phyloP scores from a whole-genome alignment of 495 filamentous ascomycete species.

The Neurospora hispaniola region DNA sequence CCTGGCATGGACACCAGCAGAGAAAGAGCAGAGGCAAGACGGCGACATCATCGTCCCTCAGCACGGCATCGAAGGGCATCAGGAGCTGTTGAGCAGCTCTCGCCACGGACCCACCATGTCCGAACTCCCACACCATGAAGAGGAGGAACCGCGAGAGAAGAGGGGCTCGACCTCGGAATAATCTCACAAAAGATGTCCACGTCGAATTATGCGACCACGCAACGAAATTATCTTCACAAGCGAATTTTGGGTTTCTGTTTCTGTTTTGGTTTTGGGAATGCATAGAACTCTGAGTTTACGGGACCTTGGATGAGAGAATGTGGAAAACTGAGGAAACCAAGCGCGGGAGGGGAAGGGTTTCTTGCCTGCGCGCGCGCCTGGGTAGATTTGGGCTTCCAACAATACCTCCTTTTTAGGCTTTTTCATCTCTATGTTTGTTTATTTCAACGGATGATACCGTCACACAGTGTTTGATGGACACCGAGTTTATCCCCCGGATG shows the following conservation, averaged over 20 bases:
- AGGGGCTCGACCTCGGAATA: background rate
- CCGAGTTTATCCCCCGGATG: conserved; percentile 2
- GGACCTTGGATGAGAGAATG: background rate
- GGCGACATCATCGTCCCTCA: conserved; percentile 57
- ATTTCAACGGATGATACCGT: background rate
- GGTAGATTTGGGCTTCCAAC: background rate
- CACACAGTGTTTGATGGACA: background rate
- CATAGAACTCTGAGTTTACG: background rate
- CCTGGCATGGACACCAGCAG: conserved; percentile 90
- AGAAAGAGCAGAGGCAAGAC: conserved; percentile 55
- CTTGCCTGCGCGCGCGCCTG: background rate
- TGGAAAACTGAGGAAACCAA: background rate
- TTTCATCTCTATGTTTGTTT: background rate
- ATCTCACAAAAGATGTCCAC: background rate
- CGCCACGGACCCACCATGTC: conserved; percentile 2
- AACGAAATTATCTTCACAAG: background rate
- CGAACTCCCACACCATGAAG: background rate
- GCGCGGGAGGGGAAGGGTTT: background rate
- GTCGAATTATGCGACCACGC: background rate
- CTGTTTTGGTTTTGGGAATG: background rate
- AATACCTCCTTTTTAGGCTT: background rate
- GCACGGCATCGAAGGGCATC: conserved; percentile 73
- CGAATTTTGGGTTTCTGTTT: background rate
- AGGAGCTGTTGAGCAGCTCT: conserved; percentile 17
- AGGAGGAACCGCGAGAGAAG: background rate